These are phyloP conservation scores for Globisporangium uncinulatum DNA, from an alignment of 352 stramenopile species.

Conservation along the genomic window DNA sequence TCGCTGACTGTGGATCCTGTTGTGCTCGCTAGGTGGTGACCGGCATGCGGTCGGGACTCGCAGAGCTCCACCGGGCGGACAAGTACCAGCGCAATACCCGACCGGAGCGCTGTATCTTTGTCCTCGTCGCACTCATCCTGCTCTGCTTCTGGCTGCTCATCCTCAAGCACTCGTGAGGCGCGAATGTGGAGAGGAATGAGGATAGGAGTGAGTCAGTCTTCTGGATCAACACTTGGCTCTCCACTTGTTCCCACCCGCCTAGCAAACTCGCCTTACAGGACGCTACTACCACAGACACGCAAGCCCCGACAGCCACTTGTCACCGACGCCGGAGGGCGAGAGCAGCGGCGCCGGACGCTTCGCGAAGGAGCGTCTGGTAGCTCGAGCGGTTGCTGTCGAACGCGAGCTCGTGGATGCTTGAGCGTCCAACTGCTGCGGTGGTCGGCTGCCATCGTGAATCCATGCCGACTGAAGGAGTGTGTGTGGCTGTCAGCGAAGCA, in stretches of 20 bases:
- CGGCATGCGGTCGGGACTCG: conserved; percentile 48
- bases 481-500: neutral
- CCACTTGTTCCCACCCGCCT: too few relatives aligned
- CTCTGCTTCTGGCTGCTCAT: conserved; percentile 64
- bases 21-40: conserved; percentile 35
- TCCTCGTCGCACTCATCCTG: conserved; percentile 54
- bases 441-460: neutral
- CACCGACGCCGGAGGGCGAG: conserved; percentile 1
- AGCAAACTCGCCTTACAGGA: too few relatives aligned
- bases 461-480: too few relatives aligned
- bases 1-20: neutral
- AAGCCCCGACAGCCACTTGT: neutral
- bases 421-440: neutral
- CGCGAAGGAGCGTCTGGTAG: conserved; percentile 11
- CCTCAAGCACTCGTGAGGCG: conserved; percentile 55
- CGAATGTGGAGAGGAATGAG: neutral
- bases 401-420: conserved; percentile 9
- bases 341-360: conserved; percentile 5
- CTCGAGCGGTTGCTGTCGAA: conserved; percentile 5
- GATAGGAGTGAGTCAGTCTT: too few relatives aligned
- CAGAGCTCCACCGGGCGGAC: conserved; percentile 56
- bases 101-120: conserved; percentile 66
- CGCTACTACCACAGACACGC: too few relatives aligned
- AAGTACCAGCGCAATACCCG: conserved; percentile 59
- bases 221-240: too few relatives aligned